Evolutionary conservation across 1,139 yeast species (phyloP).

Genomic region (Suhomyces atakaporum): DNA sequence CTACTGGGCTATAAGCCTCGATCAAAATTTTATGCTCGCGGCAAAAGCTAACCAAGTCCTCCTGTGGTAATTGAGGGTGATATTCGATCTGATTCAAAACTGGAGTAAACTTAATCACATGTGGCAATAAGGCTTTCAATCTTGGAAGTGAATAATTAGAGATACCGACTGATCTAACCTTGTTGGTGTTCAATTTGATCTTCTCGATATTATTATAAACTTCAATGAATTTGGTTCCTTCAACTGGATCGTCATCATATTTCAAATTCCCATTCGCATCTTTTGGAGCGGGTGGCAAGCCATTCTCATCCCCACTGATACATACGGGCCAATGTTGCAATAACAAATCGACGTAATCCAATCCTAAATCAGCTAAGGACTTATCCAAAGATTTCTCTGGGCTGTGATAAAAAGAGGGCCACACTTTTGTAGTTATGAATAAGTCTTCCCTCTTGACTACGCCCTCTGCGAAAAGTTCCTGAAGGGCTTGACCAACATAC

Average conservation of each 20-base stretch:
- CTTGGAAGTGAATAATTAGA: slow-evolving; percentile 35
- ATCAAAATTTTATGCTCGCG: slow-evolving; percentile 26
- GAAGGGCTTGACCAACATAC: slow-evolving; percentile 51
- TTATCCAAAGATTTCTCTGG: slow-evolving; percentile 41
- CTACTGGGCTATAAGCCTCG: slow-evolving; percentile 41
- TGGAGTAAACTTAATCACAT: slow-evolving; percentile 29
- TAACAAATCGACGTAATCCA: slow-evolving; percentile 60
- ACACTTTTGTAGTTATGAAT: slow-evolving; percentile 62
- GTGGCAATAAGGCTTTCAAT: slow-evolving; percentile 29
- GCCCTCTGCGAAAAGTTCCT: slow-evolving; percentile 49
- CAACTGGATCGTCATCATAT: slow-evolving; percentile 44
- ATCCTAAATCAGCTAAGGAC: slow-evolving; percentile 40
- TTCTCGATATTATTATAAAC: slow-evolving; percentile 52
- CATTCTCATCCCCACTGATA: slow-evolving; percentile 39
- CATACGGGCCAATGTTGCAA: slow-evolving; percentile 66
- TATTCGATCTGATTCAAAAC: slow-evolving; percentile 41
- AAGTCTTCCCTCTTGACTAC: slow-evolving; percentile 54
- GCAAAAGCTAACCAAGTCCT: slow-evolving; percentile 34
- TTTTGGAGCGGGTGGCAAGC: slow-evolving; percentile 37
- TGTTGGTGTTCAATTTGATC: slow-evolving; percentile 33
- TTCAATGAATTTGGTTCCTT: slow-evolving; percentile 42
- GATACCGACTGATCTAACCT: slow-evolving; percentile 35
- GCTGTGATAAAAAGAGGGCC: slow-evolving; percentile 45
- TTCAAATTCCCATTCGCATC: slow-evolving; percentile 43
- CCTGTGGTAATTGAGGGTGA: slow-evolving; percentile 43